A percentile compares a stretch with the other conserved stretches of the same genome.
Conservation (phyloP, 2,329 filamentous ascomycete genomes). For the Pseudogymnoascus sp. region DNA sequence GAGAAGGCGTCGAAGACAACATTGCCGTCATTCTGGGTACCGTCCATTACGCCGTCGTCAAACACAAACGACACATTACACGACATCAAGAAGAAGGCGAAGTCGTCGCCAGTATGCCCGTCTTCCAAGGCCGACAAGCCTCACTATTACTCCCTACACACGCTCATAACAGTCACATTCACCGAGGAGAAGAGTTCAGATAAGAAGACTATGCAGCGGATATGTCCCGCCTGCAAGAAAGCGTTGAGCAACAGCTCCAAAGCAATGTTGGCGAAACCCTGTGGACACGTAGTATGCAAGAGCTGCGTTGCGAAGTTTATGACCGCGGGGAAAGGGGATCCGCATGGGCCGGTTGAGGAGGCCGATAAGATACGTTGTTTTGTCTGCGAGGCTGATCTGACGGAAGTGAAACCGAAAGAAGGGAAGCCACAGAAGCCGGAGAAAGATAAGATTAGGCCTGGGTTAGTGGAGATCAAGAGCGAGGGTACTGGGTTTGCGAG, state of each 20-base stretch:
- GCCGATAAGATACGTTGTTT: conserved; percentile 61
- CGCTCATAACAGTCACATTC: conserved; percentile 68
- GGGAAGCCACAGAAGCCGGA: conserved; percentile 42
- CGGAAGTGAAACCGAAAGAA: conserved; percentile 31
- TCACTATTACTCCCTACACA: conserved; percentile 71
- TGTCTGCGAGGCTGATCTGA: conserved; percentile 77
- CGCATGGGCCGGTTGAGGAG: conserved; percentile 46
- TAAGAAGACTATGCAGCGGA: conserved; percentile 39
- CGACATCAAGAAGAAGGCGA: conserved; percentile 50
- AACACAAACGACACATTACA: conserved; percentile 50
- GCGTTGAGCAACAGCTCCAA: conserved; percentile 72
- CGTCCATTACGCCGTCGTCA: conserved; percentile 66
- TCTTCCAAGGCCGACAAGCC: conserved; percentile 57
- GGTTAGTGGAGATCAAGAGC: conserved; percentile 69
- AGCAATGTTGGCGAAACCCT: conserved; percentile 76
- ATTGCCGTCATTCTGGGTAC: conserved; percentile 88
- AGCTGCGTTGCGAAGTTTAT: conserved; percentile 81
- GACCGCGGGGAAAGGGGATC: conserved; percentile 48
- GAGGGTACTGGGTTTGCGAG: conserved; percentile 92
- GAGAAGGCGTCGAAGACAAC: conserved; percentile 63
- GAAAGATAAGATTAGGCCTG: conserved; percentile 55
- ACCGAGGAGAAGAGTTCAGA: conserved; percentile 55
- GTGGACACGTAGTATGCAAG: conserved; percentile 85
- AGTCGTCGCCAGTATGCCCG: conserved; percentile 67
- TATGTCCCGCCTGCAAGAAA: conserved; percentile 84